Evolutionary conservation across 2,329 filamentous ascomycete genomes (phyloP).

Genomic region (Leptographium radiaticola): DNA sequence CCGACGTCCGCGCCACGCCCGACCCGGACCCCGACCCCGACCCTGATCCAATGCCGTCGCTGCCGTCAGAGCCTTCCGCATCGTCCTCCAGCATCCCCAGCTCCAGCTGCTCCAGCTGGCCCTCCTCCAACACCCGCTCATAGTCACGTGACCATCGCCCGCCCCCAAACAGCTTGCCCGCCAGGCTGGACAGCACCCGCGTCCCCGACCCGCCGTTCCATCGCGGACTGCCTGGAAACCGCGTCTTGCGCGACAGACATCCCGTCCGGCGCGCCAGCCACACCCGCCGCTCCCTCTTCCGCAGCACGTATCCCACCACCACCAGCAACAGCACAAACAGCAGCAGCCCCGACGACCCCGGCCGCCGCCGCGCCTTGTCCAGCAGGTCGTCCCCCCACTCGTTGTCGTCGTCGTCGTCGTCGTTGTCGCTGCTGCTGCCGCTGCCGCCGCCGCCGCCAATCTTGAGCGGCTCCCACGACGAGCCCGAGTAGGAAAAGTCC

Average conservation of each 20-base stretch:
- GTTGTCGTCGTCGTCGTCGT: conserved; percentile 41
- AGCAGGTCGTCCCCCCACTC: conserved; percentile 46
- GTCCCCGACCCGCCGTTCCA: conserved; percentile 12
- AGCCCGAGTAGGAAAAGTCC: conserved; percentile 78
- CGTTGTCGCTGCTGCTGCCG: conserved; percentile 37
- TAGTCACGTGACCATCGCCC: conserved; percentile 43
- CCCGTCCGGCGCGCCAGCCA: conserved; percentile 42
- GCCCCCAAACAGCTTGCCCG: conserved; percentile 51
- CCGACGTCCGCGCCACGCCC: conserved; percentile 36
- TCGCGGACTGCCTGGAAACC: conserved; percentile 31
- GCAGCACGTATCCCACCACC: conserved; percentile 58
- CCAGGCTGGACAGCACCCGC: conserved; percentile 33
- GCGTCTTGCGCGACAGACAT: conserved; percentile 26
- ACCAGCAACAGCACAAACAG: conserved; percentile 62
- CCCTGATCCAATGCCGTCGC: neutral
- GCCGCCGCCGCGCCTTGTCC: conserved; percentile 49
- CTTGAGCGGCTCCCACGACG: conserved; percentile 27
- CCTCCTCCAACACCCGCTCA: conserved; percentile 77
- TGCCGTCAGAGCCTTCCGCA: conserved; percentile 32
- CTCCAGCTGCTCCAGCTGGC: conserved; percentile 54
- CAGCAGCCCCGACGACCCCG: conserved; percentile 61
- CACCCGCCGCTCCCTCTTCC: conserved; percentile 63
- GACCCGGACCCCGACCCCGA: neutral
- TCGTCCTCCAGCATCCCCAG: conserved; percentile 54
- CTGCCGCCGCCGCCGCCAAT: conserved; percentile 42